Evolutionary conservation across 306 rosid genomes (phyloP), one percentile per base, ranked within the genome.

Genomic region (Abrus pulchellus): DNA sequence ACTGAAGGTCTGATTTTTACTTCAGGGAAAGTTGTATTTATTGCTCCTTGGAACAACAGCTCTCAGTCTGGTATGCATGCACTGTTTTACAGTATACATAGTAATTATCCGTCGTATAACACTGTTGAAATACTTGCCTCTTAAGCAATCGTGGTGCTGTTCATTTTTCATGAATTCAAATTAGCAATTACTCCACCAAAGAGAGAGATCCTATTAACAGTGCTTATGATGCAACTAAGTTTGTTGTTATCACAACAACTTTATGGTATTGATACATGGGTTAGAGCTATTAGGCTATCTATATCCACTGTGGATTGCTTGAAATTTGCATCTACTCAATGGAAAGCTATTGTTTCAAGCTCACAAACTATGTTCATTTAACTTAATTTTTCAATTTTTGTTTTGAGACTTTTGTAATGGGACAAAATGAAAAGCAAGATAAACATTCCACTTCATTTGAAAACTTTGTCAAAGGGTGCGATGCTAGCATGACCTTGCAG

Each of bases 21-120:
- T 85, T 84, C 91, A 95, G 99, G 99, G 99, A 52, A 95, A 95
- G 83, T 78, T 93, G 85, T 95, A 95, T 70, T 78, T 95, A 9
- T 82, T 95, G 89, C 97, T 93, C 72, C 94, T 95, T 65, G 97
- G 99, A 80, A 92, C 98, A 61, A 95, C 99, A 40, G 98, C 99
- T 50, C 96, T 95, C 78, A 95, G 97, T 89, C 90, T 95, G 98
- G 98, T 93, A 81, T 60, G 89, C 75, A n/a, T 72, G 33, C 50
- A 64, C 76, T 44, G 59, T 28, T 48, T 62, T 70, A 36, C 36
- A 52, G 30, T 72, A 29, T 60, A 62, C 36, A n/a, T 65, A 29
- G 82, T 48, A 81, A 72, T 61, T 43, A 34, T 61, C 52, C n/a
- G 29, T 33, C 57, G n/a, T 44, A 75, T 36, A 54, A 47, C 43